Evolutionary conservation across 1,284 basidiomycete species (phyloP), one percentile per base, ranked within the genome.

Genomic region (Austropuccinia psidii): DNA sequence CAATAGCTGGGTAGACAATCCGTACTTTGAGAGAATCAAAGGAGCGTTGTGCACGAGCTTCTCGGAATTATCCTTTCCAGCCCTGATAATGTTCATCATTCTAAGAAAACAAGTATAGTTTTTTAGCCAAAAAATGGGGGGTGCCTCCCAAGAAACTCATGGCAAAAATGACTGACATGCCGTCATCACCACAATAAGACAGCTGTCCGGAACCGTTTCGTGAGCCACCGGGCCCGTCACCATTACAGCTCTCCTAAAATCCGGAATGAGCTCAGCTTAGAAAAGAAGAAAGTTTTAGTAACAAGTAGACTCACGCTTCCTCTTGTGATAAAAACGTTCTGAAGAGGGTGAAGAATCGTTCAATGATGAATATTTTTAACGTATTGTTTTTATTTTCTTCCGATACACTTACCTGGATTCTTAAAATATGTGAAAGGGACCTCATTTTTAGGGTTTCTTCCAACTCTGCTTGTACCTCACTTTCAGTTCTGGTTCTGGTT

Each of bases 51-150:
- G 35, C 4, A 72, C n/a, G n/a, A 45, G 58, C 24, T 72, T 58
- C 21, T 50, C 68, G 11, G 17, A 4, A n/a, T 72, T 11, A 5
- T 72, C 54, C n/a, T 60, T 35, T 11, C 55, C 58, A 6, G 58
- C 68, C 45, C 61, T n/a, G 15, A 62, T 47, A 43, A 72, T 72
- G 27, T 72, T 72, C 68, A 72, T 72, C 68, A 72, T 72, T 55
- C 67, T 69, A 37, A 17, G 29, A 15, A 4, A 50, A 49, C 19
- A 37, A 9, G 37, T 39, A 29, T 39, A 15, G 33, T 31, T 21
- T 35, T 7, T 47, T 29, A 45, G 21, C 21, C 24, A 35, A 50
- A 19, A 4, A 31, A 55, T n/a, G n/a, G n/a, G n/a, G n/a, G n/a
- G n/a, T n/a, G n/a, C n/a, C n/a, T n/a, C n/a, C n/a, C 33, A 49